Evolutionary conservation across 345 rosid genomes (phyloP), one percentile per base, ranked within the genome.

Genomic region (Populus davidiana): DNA sequence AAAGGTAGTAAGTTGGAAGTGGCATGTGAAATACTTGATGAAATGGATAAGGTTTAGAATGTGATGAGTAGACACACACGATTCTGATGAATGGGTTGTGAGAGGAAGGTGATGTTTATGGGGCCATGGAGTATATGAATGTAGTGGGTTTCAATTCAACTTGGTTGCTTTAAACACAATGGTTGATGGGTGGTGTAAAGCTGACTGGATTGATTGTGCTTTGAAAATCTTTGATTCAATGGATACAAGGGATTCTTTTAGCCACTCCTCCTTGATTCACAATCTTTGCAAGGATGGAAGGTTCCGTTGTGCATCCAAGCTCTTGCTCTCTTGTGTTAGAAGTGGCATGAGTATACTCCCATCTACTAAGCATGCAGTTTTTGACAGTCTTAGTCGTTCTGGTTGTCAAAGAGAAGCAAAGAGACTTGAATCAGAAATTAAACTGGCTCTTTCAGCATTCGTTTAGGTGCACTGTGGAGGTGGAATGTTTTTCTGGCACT

Each of bases 11-110:
- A 89, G 71, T 56, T 91, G 69, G 91, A 88, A 31, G 91, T 79
- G 62, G 93, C 88, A n/a, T 87, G 84, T 74, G 80, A 70, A 65
- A 79, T 90, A 77, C 61, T 91, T 81, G 85, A 83, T 70, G 92
- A 91, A 70, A 86, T 92, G 25, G 92, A 90, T 77, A 75, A 75
- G 98, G 94, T 56, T 81, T 90, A 80, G 86, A 83, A 81, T 86
- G 89, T 47, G 98, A 93, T 77, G 84, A 79, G 61, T 95, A 93
- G 74, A 93, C 97, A 2, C 93, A 93, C 81, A 87, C 94, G 16
- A 95, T 93, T 77, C 81, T 93, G 78, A 85, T 95, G 59, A 84
- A 92, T 50, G 93, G 91, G 29, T 72, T 93, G 89, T 86, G 91
- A 72, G 89, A 83, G 84, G 82, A 85, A 11, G 92, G 96, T 72